Evolutionary conservation across 257 asterid species (phyloP).

Genomic region (Lantana camara): DNA sequence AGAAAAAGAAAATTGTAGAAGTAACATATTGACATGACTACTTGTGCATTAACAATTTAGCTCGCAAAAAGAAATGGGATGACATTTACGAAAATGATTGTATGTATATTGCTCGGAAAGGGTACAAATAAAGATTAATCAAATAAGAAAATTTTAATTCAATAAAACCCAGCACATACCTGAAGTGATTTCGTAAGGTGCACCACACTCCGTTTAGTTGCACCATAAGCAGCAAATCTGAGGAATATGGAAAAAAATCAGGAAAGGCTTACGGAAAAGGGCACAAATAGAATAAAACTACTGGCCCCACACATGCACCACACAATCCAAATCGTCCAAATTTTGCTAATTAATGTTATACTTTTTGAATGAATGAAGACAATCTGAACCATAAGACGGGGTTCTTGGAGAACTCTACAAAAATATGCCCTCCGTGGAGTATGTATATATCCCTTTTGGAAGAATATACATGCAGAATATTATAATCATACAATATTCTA

Average conservation of each 20-base stretch:
- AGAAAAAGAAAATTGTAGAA: background rate
- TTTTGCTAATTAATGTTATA: too few relatives aligned
- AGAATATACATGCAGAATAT: background rate
- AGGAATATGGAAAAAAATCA: constrained; percentile 20
- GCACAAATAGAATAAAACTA: background rate
- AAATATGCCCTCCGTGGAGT: background rate
- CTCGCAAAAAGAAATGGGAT: background rate
- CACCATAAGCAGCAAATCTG: constrained; percentile 99
- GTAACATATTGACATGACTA: background rate
- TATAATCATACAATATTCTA: background rate
- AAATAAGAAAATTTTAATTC: background rate
- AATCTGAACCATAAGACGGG: too few relatives aligned
- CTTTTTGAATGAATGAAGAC: too few relatives aligned
- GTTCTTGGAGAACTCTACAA: too few relatives aligned
- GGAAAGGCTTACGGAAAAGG: constrained; percentile 1
- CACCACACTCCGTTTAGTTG: constrained; percentile 96
- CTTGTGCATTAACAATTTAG: background rate
- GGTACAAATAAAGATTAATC: too few relatives aligned
- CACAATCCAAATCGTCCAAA: too few relatives aligned
- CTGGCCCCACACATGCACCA: too few relatives aligned
- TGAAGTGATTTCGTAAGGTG: constrained; percentile 95
- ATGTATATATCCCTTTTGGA: constrained; percentile 12
- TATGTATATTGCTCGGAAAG: too few relatives aligned
- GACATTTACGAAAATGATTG: background rate
- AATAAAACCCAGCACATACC: constrained; percentile 46